These are phyloP conservation scores for Solidago caesia DNA, from an alignment of 129 eudicot genomes.

Conservation along the genomic window DNA sequence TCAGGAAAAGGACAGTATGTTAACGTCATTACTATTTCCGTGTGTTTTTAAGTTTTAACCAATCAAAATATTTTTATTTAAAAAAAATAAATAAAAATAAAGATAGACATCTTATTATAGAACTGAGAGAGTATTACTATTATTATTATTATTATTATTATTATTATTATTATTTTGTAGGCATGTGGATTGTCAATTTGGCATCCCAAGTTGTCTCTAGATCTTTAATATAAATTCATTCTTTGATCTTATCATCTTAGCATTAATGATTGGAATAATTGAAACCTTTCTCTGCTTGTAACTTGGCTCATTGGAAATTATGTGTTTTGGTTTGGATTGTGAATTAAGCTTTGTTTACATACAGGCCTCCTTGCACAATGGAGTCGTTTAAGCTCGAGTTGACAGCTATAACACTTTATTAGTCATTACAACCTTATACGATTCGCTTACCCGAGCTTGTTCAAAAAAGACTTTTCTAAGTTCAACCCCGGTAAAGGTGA, in stretches of 20 bases:
- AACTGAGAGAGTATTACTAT: not conserved
- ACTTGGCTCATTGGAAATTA: not conserved
- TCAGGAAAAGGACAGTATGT: not conserved
- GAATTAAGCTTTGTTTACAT: too few relatives aligned
- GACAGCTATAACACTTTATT: too few relatives aligned
- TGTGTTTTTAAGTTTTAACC: not conserved
- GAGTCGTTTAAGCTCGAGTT: too few relatives aligned
- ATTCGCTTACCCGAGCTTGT: too few relatives aligned
- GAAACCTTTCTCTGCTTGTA: not conserved
- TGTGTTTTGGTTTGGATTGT: not conserved
- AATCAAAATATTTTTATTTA: not conserved
- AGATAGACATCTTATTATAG: not conserved
- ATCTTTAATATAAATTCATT: not conserved
- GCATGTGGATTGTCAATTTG: conserved; percentile 12
- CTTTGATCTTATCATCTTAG: conserved; percentile 5
- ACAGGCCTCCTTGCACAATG: too few relatives aligned
- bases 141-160: not conserved
- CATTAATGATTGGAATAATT: not conserved
- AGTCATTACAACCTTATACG: too few relatives aligned
- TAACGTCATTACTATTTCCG: not conserved
- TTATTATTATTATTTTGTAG: not conserved
- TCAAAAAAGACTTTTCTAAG: too few relatives aligned
- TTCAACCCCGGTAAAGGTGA: too few relatives aligned
- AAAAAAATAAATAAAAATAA: too few relatives aligned
- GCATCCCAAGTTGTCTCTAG: not conserved